Evolutionary conservation across 2,329 filamentous ascomycete genomes (phyloP), one percentile per base, ranked within the genome.

Genomic region (Talaromyces sp.): DNA sequence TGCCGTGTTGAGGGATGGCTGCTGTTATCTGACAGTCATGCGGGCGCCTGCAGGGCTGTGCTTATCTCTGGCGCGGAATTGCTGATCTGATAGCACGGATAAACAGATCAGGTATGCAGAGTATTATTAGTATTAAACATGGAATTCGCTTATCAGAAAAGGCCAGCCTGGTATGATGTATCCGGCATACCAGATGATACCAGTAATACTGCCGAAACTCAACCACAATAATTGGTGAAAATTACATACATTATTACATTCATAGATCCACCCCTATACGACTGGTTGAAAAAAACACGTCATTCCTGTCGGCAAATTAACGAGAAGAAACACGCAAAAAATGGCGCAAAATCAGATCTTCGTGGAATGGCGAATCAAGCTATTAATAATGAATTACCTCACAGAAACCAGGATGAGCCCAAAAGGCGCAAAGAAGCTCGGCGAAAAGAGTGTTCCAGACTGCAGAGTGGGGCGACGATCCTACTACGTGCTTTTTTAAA

Each of bases 391-490:
- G 26, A 29, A 52, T 52, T 52, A 52, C 48, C 48, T 52, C 48
- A 52, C 48, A 52, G 27, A 52, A 52, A 52, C 48, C 11, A 29
- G 24, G 12, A 29, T 52, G 43, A 46, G 21, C 8, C 41, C 41
- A 46, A 46, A 21, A 46, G 24, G 19, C n/a, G 43, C 43, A 46
- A 46, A 46, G 43, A 46, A 24, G 19, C 3, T 3, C 8, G 21
- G 19, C 19, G n/a, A 24, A 46, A 19, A 46, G 58, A 60, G 12
- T 54, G 54, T 57, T 60, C 59, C 50, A 57, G 59, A 38, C 32
- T 48, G 53, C 14, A 24, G 29, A 48, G 57, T 57, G 35, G 59
- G 54, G 48, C 54, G 54, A 46, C 59, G 59, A 61, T 61, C 59
- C 38, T 29, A 32, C 19, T n/a, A n/a, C 48, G 43, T 46, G 43